phyloP scores from a whole-genome alignment of 2,329 filamentous ascomycete species.

The Cladosporium austrohemisphaericum region DNA sequence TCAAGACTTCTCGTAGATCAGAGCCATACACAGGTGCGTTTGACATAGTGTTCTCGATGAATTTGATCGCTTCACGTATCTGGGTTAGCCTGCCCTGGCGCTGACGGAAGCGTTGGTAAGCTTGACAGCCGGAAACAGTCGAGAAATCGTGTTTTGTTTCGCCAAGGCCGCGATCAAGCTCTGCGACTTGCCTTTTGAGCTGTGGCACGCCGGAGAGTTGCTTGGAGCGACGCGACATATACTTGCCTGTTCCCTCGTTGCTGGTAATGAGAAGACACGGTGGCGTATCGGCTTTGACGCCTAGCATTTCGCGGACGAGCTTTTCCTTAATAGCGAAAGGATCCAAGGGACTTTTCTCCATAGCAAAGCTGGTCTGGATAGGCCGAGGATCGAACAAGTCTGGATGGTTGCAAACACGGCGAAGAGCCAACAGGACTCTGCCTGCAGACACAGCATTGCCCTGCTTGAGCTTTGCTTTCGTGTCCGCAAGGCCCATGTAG shows the following conservation, averaged over 20 bases:
- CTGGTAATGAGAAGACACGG: constrained; percentile 19
- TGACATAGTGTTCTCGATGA: constrained; percentile 22
- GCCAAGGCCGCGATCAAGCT: constrained; percentile 19
- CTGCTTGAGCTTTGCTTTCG: constrained; percentile 79
- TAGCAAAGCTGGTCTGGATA: constrained; percentile 94
- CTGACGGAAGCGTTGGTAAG: constrained; percentile 24
- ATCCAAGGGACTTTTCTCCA: constrained; percentile 66
- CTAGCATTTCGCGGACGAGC: constrained; percentile 57
- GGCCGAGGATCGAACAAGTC: constrained; percentile 94
- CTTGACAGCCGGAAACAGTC: constrained; percentile 25
- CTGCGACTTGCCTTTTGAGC: constrained; percentile 22
- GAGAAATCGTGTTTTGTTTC: constrained; percentile 23
- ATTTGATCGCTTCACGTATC: constrained; percentile 27
- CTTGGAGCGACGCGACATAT: constrained; percentile 20
- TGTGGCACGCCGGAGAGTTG: constrained; percentile 22
- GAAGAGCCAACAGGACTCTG: constrained; percentile 94
- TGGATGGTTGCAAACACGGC: constrained; percentile 97
- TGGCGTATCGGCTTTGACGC: constrained; percentile 18
- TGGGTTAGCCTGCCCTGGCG: constrained; percentile 26
- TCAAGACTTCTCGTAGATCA: constrained; percentile 29
- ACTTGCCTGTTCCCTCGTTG: constrained; percentile 21
- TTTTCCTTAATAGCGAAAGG: constrained; percentile 71
- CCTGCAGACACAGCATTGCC: constrained; percentile 98
- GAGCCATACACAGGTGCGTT: constrained; percentile 28
- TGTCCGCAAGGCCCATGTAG: constrained; percentile 86